Evolutionary conservation across 306 rosid species (phyloP).

Genomic region (Mucuna pruriens): DNA sequence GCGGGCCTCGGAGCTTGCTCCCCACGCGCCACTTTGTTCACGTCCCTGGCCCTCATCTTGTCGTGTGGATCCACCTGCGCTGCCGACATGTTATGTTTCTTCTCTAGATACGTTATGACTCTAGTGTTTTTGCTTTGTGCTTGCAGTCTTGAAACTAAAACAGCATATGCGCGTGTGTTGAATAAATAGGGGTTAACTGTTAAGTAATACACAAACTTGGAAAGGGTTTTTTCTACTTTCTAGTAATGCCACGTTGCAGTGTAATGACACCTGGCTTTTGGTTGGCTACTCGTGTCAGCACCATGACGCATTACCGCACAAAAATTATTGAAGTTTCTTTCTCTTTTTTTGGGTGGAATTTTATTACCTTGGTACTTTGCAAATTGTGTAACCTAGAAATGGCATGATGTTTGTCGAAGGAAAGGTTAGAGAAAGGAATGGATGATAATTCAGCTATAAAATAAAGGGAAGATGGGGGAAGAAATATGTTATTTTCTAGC

Average conservation of each 20-base stretch:
- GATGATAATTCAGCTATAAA: too few relatives aligned
- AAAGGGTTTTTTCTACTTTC: neutral
- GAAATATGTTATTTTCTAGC: too few relatives aligned
- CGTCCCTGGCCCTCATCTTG: conserved; percentile 62
- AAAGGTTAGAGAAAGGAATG: too few relatives aligned
- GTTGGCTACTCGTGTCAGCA: neutral
- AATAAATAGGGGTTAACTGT: neutral
- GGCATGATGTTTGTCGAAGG: too few relatives aligned
- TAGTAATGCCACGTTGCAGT: conserved; percentile 35
- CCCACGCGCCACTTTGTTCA: conserved; percentile 54
- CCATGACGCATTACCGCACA: neutral
- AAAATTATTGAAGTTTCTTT: too few relatives aligned
- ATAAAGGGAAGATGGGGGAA: too few relatives aligned
- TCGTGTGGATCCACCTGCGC: conserved; percentile 56
- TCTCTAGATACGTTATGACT: neutral
- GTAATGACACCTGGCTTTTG: conserved; percentile 32
- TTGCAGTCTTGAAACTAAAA: neutral
- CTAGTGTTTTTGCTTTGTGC: neutral
- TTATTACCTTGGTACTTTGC: too few relatives aligned
- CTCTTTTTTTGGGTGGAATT: too few relatives aligned
- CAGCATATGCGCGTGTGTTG: neutral
- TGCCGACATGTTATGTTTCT: conserved; percentile 38
- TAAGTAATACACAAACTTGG: neutral
- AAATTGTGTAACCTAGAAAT: too few relatives aligned
- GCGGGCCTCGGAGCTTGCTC: conserved; percentile 62